Conservation (phyloP, 129 eudicot species). For the Artemisia argyi region DNA sequence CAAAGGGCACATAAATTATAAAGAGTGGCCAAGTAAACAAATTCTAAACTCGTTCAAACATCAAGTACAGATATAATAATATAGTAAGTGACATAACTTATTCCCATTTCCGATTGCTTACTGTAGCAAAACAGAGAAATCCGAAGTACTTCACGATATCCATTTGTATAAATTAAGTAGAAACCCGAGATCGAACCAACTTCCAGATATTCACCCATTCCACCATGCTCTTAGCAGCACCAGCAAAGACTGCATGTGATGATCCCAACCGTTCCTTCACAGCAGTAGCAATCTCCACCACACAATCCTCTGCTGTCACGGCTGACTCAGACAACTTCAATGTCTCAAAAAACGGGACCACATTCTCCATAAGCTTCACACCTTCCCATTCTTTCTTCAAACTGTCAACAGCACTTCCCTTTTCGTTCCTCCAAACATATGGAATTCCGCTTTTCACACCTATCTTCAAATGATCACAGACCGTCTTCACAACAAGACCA, state of each 20-base stretch:
- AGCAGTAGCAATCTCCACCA: conserved; percentile 71
- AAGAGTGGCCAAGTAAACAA: neutral
- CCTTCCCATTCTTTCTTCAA: conserved; percentile 97
- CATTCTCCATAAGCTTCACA: conserved; percentile 89
- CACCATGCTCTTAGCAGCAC: conserved; percentile 70
- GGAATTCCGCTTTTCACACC: conserved; percentile 96
- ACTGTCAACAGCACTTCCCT: conserved; percentile 78
- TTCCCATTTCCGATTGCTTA: neutral
- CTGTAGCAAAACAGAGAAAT: neutral
- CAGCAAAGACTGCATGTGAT: conserved; percentile 44
- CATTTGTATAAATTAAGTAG: conserved; percentile 15
- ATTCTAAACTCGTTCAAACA: conserved; percentile 10
- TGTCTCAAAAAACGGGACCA: conserved; percentile 78
- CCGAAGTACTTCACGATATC: conserved; percentile 12
- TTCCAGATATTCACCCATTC: conserved; percentile 95
- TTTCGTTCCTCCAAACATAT: conserved; percentile 89
- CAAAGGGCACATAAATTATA: neutral
- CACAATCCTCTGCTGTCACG: conserved; percentile 72
- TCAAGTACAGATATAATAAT: neutral
- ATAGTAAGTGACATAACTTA: neutral
- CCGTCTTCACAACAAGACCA: conserved; percentile 78
- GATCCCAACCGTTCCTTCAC: conserved; percentile 63
- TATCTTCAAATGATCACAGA: conserved; percentile 69
- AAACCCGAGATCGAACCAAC: conserved; percentile 33
- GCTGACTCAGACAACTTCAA: conserved; percentile 55